These are phyloP conservation scores for Telfairia occidentalis DNA, from an alignment of 331 rosid genomes.

Conservation along the genomic window DNA sequence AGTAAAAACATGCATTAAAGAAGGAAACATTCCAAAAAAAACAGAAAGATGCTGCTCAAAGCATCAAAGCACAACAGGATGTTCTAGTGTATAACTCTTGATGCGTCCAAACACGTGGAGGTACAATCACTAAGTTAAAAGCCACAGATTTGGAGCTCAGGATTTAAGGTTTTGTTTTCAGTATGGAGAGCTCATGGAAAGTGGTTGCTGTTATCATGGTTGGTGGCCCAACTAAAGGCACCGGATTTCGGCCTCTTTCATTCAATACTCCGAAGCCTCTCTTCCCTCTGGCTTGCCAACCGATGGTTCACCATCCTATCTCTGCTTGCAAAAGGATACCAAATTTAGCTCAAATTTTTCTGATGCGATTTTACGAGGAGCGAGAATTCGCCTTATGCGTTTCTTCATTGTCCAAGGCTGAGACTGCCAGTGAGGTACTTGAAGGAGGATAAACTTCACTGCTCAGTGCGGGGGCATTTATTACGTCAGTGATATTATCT, in stretches of 20 bases:
- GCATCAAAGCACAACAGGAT: background rate
- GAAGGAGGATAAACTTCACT: slow-evolving; percentile 93
- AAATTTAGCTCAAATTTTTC: slow-evolving; percentile 71
- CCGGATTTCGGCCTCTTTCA: slow-evolving; percentile 94
- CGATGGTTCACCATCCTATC: slow-evolving; percentile 94
- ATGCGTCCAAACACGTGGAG: background rate
- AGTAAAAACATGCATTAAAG: background rate
- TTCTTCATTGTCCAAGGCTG: slow-evolving; percentile 84
- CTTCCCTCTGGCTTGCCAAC: slow-evolving; percentile 90
- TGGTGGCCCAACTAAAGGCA: slow-evolving; percentile 96
- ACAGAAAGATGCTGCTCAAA: background rate
- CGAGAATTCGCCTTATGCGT: slow-evolving; percentile 85
- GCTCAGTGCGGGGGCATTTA: slow-evolving; percentile 86
- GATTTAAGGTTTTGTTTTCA: slow-evolving; percentile 21
- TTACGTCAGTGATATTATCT: slow-evolving; percentile 68
- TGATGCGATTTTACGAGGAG: slow-evolving; percentile 86
- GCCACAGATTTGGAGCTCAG: slow-evolving; percentile 10
- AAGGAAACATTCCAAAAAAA: background rate
- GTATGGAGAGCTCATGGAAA: slow-evolving; percentile 58
- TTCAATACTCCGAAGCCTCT: slow-evolving; percentile 92
- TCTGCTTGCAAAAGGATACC: slow-evolving; percentile 94
- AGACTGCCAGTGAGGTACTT: slow-evolving; percentile 89
- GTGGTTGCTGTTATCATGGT: slow-evolving; percentile 95
- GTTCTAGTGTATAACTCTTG: background rate
- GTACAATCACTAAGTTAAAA: background rate